Conservation (phyloP, 2,329 filamentous ascomycete species). For the Hirsutella thompsonii region DNA sequence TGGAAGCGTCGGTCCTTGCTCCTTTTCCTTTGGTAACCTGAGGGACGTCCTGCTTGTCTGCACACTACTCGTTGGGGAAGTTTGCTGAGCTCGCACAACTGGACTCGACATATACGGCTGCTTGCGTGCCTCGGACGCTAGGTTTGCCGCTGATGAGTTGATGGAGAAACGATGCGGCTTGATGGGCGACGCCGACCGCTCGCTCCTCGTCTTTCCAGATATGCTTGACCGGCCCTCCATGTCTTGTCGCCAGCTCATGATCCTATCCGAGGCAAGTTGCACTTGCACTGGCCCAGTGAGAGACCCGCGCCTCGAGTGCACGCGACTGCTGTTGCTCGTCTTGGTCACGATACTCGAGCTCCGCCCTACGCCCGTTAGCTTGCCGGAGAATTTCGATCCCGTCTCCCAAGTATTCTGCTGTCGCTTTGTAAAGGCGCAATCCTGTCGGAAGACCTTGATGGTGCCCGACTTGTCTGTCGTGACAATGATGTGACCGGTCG, state of each 20-base stretch:
- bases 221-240: conserved; percentile 32
- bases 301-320: conserved; percentile 40
- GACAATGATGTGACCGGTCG: conserved; percentile 78
- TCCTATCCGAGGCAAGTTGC: conserved; percentile 51
- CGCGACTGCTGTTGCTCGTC: conserved; percentile 34
- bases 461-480: conserved; percentile 78
- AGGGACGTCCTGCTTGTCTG: conserved; percentile 14
- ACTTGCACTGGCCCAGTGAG: conserved; percentile 22
- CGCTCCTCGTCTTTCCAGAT: conserved; percentile 28
- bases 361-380: conserved; percentile 46
- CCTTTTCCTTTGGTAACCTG: conserved; percentile 10
- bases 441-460: conserved; percentile 92
- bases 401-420: conserved; percentile 67
- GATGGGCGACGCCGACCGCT: conserved; percentile 42
- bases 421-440: conserved; percentile 76
- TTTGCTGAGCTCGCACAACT: conserved; percentile 9
- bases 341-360: conserved; percentile 43
- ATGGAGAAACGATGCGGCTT: conserved; percentile 26
- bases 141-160: conserved; percentile 22
- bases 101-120: conserved; percentile 25
- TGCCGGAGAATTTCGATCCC: conserved; percentile 61
- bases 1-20: conserved; percentile 20
- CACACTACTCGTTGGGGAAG: conserved; percentile 22
- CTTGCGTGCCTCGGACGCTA: conserved; percentile 32
- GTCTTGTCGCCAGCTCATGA: conserved; percentile 75